Evolutionary conservation across 2,329 filamentous ascomycete genomes (phyloP), one percentile per base, ranked within the genome.

Genomic region (Mycosphaerella arachidis): DNA sequence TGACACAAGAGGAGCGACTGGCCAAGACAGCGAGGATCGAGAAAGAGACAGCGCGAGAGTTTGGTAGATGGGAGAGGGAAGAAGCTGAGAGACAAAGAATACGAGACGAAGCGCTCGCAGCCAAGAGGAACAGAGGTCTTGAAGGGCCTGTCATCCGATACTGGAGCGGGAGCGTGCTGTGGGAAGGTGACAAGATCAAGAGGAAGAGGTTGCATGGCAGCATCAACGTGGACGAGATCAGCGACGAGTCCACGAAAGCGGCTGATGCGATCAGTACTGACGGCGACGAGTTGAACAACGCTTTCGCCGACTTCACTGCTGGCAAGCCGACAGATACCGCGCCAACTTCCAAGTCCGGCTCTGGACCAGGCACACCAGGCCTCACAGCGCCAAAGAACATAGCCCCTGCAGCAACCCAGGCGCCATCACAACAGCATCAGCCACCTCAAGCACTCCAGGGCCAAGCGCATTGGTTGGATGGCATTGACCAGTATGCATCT

Each of bases 151-250:
- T 97, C 10, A 87, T 97, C 46, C 91, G 90, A 1, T 93, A 90
- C 74, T 97, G 92, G 88, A 97, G 92, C 74, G 94, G 93, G n/a
- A 84, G 91, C 63, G 90, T 90, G 35, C 85, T 90, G 68, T 93
- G 91, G 83, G 82, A 88, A 57, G 87, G 91, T 68, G 89, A 88
- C 27, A 89, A 87, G 71, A 78, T 92, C 70, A 87, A 85, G 70
- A 83, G 85, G 62, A 75, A 69, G 66, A 73, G 63, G 64, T 73
- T 66, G 69, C 77, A 72, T 60, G 68, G 64, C 8, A 71, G 66
- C 33, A 62, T 65, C 53, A 68, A 69, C 18, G 61, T 67, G 5
- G 64, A 69, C 6, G 70, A 71, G 31, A 61, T 70, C 10, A 62
- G 66, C 30, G 64, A 70, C 48, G 64, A 67, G 46, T 30, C 48